phyloP scores from a whole-genome alignment of 2,329 filamentous ascomycete genomes.

The Trichoderma guizhouense region DNA sequence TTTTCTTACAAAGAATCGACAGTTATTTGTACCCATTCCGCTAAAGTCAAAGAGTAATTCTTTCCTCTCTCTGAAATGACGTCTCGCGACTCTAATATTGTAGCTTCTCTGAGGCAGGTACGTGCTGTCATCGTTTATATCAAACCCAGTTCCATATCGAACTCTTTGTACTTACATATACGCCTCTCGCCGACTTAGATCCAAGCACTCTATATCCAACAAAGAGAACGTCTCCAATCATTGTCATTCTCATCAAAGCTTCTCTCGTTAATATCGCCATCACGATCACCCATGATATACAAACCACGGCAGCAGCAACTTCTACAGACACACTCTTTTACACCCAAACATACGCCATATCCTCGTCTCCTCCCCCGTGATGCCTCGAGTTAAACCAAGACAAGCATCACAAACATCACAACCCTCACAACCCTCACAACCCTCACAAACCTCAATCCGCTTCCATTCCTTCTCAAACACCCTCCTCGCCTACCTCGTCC shows the following conservation, averaged over 20 bases:
- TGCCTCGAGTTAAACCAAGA: not conserved
- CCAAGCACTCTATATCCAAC: not conserved
- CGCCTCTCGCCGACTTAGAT: not conserved
- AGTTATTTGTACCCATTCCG: not conserved
- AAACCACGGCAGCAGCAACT: not conserved
- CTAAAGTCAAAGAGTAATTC: not conserved
- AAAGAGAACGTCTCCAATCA: not conserved
- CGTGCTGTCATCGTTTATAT: not conserved
- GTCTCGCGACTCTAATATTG: not conserved
- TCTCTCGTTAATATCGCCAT: not conserved
- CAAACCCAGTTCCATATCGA: not conserved
- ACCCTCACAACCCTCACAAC: not conserved
- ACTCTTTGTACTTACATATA: not conserved
- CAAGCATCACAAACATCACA: too few relatives aligned
- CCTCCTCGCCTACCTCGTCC: not conserved
- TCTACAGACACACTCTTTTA: not conserved
- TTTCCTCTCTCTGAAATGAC: not conserved
- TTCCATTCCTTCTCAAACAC: not conserved
- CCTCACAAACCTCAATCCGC: not conserved
- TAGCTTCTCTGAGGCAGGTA: not conserved
- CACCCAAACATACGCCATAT: not conserved
- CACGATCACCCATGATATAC: not conserved
- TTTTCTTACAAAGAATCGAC: not conserved
- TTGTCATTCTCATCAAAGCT: not conserved
- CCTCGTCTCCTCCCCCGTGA: not conserved